Base-by-base conservation (phyloP, 2,329 filamentous ascomycete genomes). In the Colletotrichum sp. region DNA sequence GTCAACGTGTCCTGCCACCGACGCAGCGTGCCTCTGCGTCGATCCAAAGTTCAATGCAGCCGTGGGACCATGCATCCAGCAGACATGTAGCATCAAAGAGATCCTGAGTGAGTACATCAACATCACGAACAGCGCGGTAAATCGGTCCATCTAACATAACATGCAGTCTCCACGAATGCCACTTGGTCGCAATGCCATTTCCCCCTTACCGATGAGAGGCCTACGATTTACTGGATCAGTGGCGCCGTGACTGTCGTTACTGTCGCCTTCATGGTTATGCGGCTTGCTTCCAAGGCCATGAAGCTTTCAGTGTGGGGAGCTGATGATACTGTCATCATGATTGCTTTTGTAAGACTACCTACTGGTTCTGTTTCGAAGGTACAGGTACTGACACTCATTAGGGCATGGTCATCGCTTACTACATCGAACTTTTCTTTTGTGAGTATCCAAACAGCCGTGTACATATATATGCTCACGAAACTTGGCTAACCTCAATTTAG, bases 11-110 rank as follows among this genome's bases (percentile, higher is more conserved):
- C 43, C 78, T 0, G 26, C 73, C 5, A 73, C 78, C 1, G 76
- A 85, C 52, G 61, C 73, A 34, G 77, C 79, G 0, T 86, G 84
- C 38, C 77, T 82, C n/a, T 86, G 84, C 71, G 77, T 77, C 8
- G 79, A 84, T 32, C 21, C 74, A 5, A 58, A 66, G 1, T 71
- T 85, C 3, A 78, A 79, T n/a, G 24, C 76, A 7, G 62, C 78
- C 4, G 77, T 82, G 21, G 76, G 79, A 4, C 64, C 43, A 4
- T 85, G 84, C 63, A 76, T 83, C 10, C 59, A 70, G 6, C 48
- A 68, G 14, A 76, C 30, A 3, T 85, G 84, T 63, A 81, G 78
- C 1, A 70, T 82, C 28, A 80, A 79, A 34, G 80, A 86, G n/a
- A 74, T 77, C 4, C 72, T 85, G 2, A 63, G 84, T 85, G 78